These are phyloP conservation scores for Candida maesae DNA, from an alignment of 805 yeast genomes.

Conservation along the genomic window DNA sequence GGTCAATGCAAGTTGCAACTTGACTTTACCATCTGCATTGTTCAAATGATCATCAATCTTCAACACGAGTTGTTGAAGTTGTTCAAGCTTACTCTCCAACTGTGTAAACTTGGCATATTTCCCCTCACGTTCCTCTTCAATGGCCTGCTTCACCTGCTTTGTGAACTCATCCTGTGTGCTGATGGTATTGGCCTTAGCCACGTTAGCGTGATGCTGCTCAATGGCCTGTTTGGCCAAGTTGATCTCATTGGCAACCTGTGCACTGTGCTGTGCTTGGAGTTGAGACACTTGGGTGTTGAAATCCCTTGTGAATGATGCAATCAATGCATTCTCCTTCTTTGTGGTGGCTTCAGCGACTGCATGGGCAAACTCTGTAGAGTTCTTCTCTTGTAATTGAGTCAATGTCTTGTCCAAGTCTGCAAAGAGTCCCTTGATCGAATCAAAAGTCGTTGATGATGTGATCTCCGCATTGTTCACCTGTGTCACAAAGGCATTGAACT, in stretches of 20 bases:
- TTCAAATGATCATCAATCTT: constrained; percentile 36
- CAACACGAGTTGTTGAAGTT: constrained; percentile 51
- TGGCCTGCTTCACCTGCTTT: constrained; percentile 48
- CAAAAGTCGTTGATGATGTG: constrained; percentile 12
- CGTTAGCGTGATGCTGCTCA: constrained; percentile 68
- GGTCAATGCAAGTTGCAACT: constrained; percentile 42
- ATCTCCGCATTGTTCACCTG: constrained; percentile 24
- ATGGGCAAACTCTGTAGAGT: constrained; percentile 11
- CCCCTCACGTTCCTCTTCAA: constrained; percentile 75
- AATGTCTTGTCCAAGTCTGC: constrained; percentile 22
- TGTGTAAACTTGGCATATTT: constrained; percentile 67
- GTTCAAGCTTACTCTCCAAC: constrained; percentile 49
- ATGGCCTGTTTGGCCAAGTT: constrained; percentile 63
- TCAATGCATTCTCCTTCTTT: constrained; percentile 49
- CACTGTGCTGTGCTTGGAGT: constrained; percentile 55
- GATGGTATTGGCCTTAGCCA: constrained; percentile 60
- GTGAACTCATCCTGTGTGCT: constrained; percentile 68
- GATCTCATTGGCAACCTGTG: constrained; percentile 59
- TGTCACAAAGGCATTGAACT: constrained; percentile 23
- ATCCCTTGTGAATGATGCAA: constrained; percentile 56
- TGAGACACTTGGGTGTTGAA: constrained; percentile 58
- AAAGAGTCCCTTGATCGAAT: constrained; percentile 15
- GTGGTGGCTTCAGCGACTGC: constrained; percentile 24
- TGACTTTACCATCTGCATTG: constrained; percentile 36
- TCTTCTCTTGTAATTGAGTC: constrained; percentile 9